A percentile compares a stretch with the other conserved stretches of the same genome.
Conservation (phyloP, 768 basidiomycete species). For the Porphyrellus cyaneotinctus region DNA sequence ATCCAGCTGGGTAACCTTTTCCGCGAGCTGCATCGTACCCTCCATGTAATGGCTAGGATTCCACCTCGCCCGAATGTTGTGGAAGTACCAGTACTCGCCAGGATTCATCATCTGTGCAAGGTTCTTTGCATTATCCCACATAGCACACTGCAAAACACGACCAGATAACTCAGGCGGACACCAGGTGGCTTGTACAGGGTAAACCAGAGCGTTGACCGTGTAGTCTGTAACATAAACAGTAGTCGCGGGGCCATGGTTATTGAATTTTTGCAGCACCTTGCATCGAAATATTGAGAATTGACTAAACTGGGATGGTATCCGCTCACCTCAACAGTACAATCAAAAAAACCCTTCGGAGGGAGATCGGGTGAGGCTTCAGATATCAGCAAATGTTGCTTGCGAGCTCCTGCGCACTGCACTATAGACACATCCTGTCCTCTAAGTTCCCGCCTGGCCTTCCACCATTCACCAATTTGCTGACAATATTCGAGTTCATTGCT, state of each 20-base stretch:
- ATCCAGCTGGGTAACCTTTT: conserved; percentile 44
- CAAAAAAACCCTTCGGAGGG: conserved; percentile 49
- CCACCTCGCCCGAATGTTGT: conserved; percentile 47
- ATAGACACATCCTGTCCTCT: conserved; percentile 17
- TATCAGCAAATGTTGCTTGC: conserved; percentile 45
- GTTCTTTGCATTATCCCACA: conserved; percentile 51
- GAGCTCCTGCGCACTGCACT: conserved; percentile 8
- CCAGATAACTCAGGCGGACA: conserved; percentile 44
- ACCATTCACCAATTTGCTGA: conserved; percentile 46
- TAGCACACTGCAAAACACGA: conserved; percentile 49
- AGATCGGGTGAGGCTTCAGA: conserved; percentile 46
- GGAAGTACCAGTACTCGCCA: conserved; percentile 50
- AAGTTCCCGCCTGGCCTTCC: conserved; percentile 33
- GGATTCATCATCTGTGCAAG: conserved; percentile 41
- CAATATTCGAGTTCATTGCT: conserved; percentile 43
- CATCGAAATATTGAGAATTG: neutral
- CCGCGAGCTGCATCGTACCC: conserved; percentile 44
- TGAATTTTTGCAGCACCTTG: conserved; percentile 48
- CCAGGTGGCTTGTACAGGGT: conserved; percentile 39
- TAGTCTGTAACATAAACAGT: conserved; percentile 66
- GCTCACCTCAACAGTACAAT: conserved; percentile 62
- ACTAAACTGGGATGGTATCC: neutral
- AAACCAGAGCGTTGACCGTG: conserved; percentile 39
- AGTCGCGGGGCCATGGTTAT: conserved; percentile 37
- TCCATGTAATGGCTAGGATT: conserved; percentile 42